Conservation (phyloP, 495 filamentous ascomycete species). For the Hypoxylon crocopeplum region DNA sequence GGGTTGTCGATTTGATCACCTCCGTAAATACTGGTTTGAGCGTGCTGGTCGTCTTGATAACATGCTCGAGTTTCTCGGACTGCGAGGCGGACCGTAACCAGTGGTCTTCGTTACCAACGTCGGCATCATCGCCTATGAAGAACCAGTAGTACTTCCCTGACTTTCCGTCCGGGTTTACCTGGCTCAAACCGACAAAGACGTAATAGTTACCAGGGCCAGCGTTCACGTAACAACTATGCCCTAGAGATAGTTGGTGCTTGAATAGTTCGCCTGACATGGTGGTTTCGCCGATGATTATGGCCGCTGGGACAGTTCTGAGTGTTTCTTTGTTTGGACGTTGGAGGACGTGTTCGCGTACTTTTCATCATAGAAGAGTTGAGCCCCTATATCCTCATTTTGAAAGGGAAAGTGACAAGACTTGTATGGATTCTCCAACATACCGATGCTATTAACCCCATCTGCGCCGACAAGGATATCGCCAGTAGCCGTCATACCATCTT, state of each 20-base stretch:
- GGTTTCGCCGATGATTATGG: conserved; percentile 32
- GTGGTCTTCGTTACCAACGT: conserved; percentile 24
- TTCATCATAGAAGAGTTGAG: background rate
- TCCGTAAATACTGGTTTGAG: conserved; percentile 32
- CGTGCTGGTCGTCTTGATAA: conserved; percentile 10
- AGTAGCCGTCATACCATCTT: conserved; percentile 66
- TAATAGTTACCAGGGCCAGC: conserved; percentile 4
- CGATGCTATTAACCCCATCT: conserved; percentile 52
- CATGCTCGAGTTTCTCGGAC: conserved; percentile 30
- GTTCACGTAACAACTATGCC: conserved; percentile 32
- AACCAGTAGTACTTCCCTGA: conserved; percentile 42
- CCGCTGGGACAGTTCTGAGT: conserved; percentile 22
- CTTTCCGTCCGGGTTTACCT: conserved; percentile 22
- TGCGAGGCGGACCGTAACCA: conserved; percentile 33
- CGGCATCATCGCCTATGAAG: conserved; percentile 13
- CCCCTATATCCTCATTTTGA: no score
- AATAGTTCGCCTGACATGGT: conserved; percentile 32
- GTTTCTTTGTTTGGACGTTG: conserved; percentile 33
- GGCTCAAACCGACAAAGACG: conserved; percentile 41
- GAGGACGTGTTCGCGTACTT: conserved; percentile 42
- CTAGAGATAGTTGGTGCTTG: conserved; percentile 39
- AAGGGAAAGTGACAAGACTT: no score
- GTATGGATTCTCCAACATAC: no score
- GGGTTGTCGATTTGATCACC: conserved; percentile 27
- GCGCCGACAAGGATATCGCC: conserved; percentile 55